Conservation (phyloP, 2,329 filamentous ascomycete genomes). For the Clonostachys solani region DNA sequence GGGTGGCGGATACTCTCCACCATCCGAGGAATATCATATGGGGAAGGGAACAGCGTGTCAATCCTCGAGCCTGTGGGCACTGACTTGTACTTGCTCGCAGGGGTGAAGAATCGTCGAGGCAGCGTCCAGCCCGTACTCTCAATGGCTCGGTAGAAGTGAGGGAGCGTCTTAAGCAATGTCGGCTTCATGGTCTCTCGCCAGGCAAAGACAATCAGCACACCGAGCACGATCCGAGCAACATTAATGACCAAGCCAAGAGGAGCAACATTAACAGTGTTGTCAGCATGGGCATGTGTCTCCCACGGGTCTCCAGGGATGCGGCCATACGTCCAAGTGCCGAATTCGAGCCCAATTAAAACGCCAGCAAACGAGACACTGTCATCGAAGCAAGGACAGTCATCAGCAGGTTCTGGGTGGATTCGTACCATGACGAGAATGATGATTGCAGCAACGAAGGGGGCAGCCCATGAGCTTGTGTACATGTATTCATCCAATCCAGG, state of each 20-base stretch:
- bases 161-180: conserved; percentile 68
- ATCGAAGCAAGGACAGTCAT: conserved; percentile 96
- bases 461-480: conserved; percentile 57
- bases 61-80: conserved; percentile 64
- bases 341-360: conserved; percentile 79
- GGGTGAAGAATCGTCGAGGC: conserved; percentile 86
- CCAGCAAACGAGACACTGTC: conserved; percentile 92
- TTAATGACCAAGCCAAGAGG: conserved; percentile 63
- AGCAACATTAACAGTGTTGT: conserved; percentile 60
- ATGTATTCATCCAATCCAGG: conserved; percentile 67
- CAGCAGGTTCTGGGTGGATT: conserved; percentile 91
- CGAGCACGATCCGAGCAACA: conserved; percentile 66
- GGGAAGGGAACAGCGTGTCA: conserved; percentile 85
- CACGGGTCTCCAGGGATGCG: conserved; percentile 43
- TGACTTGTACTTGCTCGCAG: conserved; percentile 83
- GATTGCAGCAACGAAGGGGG: conserved; percentile 59
- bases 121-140: conserved; percentile 76
- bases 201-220: conserved; percentile 78
- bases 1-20: conserved; percentile 79
- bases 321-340: conserved; percentile 80
- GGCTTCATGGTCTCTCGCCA: conserved; percentile 94
- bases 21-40: conserved; percentile 82
- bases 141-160: conserved; percentile 82
- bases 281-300: conserved; percentile 34
- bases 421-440: conserved; percentile 73